Percentiles rank a stretch among this genome's conserved stretches.
These are phyloP conservation scores for Mallotus japonicus DNA, from an alignment of 441 rosid genomes.

Conservation along the genomic window DNA sequence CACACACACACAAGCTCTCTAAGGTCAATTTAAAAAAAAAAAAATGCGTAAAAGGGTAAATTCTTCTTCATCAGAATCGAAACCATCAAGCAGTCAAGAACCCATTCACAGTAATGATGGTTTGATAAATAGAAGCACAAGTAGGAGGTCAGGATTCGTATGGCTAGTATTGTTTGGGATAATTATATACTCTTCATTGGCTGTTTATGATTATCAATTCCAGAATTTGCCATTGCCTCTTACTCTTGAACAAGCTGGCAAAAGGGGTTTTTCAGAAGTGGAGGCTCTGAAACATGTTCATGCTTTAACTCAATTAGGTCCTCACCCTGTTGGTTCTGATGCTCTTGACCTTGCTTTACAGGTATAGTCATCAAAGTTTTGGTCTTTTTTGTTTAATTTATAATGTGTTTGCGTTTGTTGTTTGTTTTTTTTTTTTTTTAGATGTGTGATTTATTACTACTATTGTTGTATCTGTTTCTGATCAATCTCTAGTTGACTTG, in stretches of 20 bases:
- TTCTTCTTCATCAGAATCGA: conserved; percentile 25
- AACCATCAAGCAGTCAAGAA: conserved; percentile 25
- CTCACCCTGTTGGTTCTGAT: conserved; percentile 79
- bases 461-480: background rate
- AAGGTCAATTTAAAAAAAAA: conserved; percentile 14
- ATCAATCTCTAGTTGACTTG: background rate
- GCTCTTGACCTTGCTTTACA: conserved; percentile 67
- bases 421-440: background rate
- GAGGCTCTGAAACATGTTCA: conserved; percentile 73
- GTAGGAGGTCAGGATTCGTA: conserved; percentile 50
- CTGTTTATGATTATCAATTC: conserved; percentile 60
- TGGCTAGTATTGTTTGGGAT: conserved; percentile 49
- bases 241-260: conserved; percentile 72
- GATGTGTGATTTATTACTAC: background rate
- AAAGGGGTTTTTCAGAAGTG: conserved; percentile 88
- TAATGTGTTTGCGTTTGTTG: background rate
- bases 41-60: conserved; percentile 43
- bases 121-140: conserved; percentile 7
- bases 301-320: conserved; percentile 80
- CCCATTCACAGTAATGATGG: background rate
- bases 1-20: background rate
- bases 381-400: background rate
- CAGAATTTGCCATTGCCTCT: conserved; percentile 70
- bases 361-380: conserved; percentile 34
- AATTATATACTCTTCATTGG: conserved; percentile 57